Base-by-base conservation (phyloP, 106 monocot species). In the Dendrobium nobile region DNA sequence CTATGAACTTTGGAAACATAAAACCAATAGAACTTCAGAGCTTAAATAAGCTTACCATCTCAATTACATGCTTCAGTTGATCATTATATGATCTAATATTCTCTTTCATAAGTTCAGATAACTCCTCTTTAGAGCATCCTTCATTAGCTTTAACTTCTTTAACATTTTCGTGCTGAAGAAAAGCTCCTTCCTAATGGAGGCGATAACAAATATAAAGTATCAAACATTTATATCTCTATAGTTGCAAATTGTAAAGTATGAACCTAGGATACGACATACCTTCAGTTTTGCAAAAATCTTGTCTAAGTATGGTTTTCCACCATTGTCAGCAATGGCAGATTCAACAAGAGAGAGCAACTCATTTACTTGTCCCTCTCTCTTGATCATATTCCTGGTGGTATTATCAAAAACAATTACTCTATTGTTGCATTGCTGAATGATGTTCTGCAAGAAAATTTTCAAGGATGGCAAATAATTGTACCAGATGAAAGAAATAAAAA, bases 391-490 rank as follows among this genome's bases (percentile, higher is more conserved):
- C 55, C 79, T 86, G 1, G 92, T 91, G 77, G 78, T 91, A 83
- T 95, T 95, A 80, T 95, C 87, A 75, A 95, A 92, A 64, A 95
- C 83, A 67, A 95, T 87, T 20, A 95, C 82, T 75, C 92, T 95
- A 58, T 87, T 82, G 77, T 89, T 85, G 84, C 95, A 95, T 26
- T 80, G 77, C 3, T 45, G 45, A 45, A 45, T 45, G 0, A 45
- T 6, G 45, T 45, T 9, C 45, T 45, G 45, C 45, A 45, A 45
- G 3, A 45, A 45, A 7, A 45, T 45, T 45, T 5, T 9, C 45
- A 45, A 45, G 45, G 45, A 45, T 87, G 72, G 3, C 37, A 95
- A 45, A 45, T 45, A 45, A 45, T 45, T 7, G 45, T 45, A 45
- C 0, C 4, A 45, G 0, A 45, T 45, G 45, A 45, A 45, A 45